These are phyloP conservation scores for Magnolia sinica DNA, from an alignment of 164 flowering plant species.

Conservation along the genomic window DNA sequence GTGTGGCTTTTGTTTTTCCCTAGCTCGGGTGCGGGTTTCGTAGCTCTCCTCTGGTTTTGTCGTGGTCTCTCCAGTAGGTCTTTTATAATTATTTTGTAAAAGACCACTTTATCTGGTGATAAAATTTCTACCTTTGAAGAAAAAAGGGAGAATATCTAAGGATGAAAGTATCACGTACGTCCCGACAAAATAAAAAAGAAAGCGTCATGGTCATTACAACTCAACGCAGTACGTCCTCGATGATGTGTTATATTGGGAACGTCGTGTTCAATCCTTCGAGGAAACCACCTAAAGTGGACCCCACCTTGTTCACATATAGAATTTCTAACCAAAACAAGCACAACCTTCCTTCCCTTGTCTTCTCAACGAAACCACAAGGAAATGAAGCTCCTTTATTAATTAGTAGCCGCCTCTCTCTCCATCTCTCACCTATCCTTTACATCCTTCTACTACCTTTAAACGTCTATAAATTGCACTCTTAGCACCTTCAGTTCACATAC, in stretches of 20 bases:
- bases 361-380: neutral
- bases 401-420: neutral
- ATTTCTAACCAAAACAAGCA: neutral
- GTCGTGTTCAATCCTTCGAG: neutral
- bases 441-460: neutral
- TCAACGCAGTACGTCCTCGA: neutral
- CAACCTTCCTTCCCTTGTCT: neutral
- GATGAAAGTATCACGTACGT: too few relatives aligned
- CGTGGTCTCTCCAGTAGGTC: too few relatives aligned
- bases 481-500: neutral
- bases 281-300: neutral
- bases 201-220: neutral
- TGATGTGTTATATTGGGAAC: neutral
- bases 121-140: too few relatives aligned
- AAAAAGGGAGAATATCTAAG: too few relatives aligned
- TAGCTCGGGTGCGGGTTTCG: too few relatives aligned
- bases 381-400: too few relatives aligned
- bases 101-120: too few relatives aligned
- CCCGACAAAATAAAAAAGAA: too few relatives aligned
- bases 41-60: too few relatives aligned
- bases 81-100: too few relatives aligned
- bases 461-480: slow-evolving; percentile 4
- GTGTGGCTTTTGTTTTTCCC: too few relatives aligned
- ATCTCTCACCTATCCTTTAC: neutral
- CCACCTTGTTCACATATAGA: neutral